Percentiles rank a stretch among this genome's conserved stretches.
phyloP scores from a whole-genome alignment of 257 asterid genomes.

The Solanum phureja region DNA sequence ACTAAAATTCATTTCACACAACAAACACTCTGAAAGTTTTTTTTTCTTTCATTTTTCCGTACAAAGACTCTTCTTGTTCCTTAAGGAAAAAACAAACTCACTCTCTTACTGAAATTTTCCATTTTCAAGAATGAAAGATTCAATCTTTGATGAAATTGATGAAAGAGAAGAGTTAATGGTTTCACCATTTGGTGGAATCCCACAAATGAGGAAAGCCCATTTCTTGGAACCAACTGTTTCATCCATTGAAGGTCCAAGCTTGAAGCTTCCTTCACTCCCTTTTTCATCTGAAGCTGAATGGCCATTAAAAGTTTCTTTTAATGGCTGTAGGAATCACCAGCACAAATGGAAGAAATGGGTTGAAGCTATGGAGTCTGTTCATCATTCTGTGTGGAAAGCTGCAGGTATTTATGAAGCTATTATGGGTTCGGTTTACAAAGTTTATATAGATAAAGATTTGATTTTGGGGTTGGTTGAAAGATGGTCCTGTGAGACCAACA shows the following conservation, averaged over 20 bases:
- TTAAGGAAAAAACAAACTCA: not conserved
- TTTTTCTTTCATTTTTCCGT: not conserved
- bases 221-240: slow-evolving; percentile 15
- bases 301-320: slow-evolving; percentile 13
- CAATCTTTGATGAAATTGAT: slow-evolving; percentile 10
- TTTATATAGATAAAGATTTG: slow-evolving; percentile 5
- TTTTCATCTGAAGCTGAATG: slow-evolving; percentile 16
- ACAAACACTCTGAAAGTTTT: not conserved
- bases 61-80: not conserved
- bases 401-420: slow-evolving; percentile 29
- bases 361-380: not conserved
- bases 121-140: not conserved
- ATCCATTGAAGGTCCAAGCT: slow-evolving; percentile 2
- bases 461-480: slow-evolving; percentile 21
- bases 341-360: slow-evolving; percentile 24
- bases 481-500: slow-evolving; percentile 29
- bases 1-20: not conserved
- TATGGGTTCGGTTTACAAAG: slow-evolving; percentile 3
- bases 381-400: slow-evolving; percentile 10
- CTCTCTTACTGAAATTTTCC: not conserved
- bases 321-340: slow-evolving; percentile 15
- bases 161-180: slow-evolving; percentile 24
- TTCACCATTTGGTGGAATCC: slow-evolving; percentile 20
- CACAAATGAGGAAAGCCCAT: slow-evolving; percentile 9
- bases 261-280: slow-evolving; percentile 20